Percentiles rank a stretch among this genome's conserved stretches.
Evolutionary conservation across 2,329 filamentous ascomycete genomes (phyloP).

Genomic region (Fusarium drepaniforme): DNA sequence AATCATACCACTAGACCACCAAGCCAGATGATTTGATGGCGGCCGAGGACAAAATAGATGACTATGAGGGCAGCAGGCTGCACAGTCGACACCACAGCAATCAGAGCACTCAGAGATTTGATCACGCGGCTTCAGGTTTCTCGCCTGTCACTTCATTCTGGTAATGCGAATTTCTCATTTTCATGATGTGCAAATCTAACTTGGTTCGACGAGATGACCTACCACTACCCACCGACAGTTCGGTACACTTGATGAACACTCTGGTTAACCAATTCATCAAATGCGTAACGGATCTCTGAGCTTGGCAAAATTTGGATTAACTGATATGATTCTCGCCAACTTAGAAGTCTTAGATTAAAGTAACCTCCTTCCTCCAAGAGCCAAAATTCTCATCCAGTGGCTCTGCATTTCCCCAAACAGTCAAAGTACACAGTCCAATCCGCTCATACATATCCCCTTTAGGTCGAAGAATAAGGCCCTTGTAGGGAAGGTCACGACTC

Average conservation of each 20-base stretch:
- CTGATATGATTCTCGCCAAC: neutral
- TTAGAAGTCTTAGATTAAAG: neutral
- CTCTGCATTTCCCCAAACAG: neutral
- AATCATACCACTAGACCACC: conserved; percentile 1
- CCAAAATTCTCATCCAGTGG: neutral
- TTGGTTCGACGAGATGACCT: too few relatives aligned
- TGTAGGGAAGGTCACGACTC: neutral
- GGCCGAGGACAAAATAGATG: neutral
- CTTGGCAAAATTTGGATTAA: neutral
- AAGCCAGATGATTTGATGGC: neutral
- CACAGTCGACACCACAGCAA: neutral
- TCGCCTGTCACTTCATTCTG: neutral
- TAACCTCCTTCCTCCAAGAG: neutral
- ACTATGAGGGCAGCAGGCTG: neutral
- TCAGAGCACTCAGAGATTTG: neutral
- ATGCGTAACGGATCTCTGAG: too few relatives aligned
- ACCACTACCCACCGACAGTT: too few relatives aligned
- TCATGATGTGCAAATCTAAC: neutral
- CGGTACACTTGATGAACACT: too few relatives aligned
- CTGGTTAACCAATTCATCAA: too few relatives aligned
- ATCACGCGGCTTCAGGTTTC: too few relatives aligned
- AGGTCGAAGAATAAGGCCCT: neutral
- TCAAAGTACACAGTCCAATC: neutral
- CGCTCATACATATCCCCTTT: neutral
- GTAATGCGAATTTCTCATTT: accelerated